Conservation (phyloP, 805 yeast species). For the Wickerhamomyces tratensis region DNA sequence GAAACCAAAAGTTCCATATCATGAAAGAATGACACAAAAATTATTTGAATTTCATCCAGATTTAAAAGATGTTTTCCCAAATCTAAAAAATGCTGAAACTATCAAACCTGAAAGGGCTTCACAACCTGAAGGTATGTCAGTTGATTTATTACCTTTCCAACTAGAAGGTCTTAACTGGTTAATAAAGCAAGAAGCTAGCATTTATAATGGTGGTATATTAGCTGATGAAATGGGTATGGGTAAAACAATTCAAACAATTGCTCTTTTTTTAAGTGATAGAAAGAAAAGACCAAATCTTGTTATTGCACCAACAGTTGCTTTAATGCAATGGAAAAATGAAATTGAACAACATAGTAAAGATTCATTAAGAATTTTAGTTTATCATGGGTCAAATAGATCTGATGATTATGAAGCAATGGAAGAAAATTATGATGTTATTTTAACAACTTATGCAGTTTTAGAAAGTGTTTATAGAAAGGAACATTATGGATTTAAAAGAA, state of each 20-base stretch:
- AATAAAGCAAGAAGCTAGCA: slow-evolving; percentile 65
- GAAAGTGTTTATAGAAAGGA: slow-evolving; percentile 84
- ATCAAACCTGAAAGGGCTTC: slow-evolving; percentile 45
- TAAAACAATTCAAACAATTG: slow-evolving; percentile 93
- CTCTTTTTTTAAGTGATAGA: slow-evolving; percentile 65
- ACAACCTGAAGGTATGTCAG: slow-evolving; percentile 74
- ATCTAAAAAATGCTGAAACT: slow-evolving; percentile 36
- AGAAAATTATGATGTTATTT: slow-evolving; percentile 58
- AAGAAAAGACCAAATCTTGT: slow-evolving; percentile 71
- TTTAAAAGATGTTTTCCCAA: slow-evolving; percentile 60
- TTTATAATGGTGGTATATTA: slow-evolving; percentile 79
- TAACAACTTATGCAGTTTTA: slow-evolving; percentile 88
- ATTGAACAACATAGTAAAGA: slow-evolving; percentile 78
- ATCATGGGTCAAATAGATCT: slow-evolving; percentile 80
- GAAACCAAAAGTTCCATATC: slow-evolving; percentile 53
- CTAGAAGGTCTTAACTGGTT: slow-evolving; percentile 92
- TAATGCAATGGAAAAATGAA: slow-evolving; percentile 96
- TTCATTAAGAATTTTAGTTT: slow-evolving; percentile 55
- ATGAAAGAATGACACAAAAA: slow-evolving; percentile 57
- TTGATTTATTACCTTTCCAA: slow-evolving; percentile 80
- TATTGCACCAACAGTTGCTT: slow-evolving; percentile 96
- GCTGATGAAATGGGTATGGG: slow-evolving; percentile 99
- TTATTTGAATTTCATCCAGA: slow-evolving; percentile 75
- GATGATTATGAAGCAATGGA: slow-evolving; percentile 44
- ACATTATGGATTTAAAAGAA: slow-evolving; percentile 71